Conservation (phyloP, 805 yeast species). For the Starmerella asiatica region DNA sequence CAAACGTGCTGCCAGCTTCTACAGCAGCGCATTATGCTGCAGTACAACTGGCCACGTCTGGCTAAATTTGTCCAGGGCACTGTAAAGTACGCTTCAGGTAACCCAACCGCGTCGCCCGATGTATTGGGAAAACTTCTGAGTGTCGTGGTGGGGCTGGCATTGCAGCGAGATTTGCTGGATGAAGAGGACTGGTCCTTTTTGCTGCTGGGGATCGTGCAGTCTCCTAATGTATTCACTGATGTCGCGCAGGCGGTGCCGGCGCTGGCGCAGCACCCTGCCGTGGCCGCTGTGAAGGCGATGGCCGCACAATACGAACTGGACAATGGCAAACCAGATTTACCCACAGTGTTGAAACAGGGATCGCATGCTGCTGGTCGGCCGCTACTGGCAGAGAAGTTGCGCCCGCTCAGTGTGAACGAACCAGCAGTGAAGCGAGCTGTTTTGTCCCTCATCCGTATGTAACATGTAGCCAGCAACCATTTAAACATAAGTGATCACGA, state of each 20-base stretch:
- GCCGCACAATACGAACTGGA: constrained; percentile 19
- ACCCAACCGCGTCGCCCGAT: constrained; percentile 6
- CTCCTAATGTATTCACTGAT: constrained; percentile 20
- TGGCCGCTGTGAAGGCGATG: constrained; percentile 20
- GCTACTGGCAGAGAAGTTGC: constrained; percentile 7
- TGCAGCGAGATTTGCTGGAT: constrained; percentile 26
- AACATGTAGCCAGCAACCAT: too few relatives aligned
- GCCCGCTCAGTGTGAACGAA: constrained; percentile 9
- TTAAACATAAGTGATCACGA: too few relatives aligned
- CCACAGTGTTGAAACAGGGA: constrained; percentile 17
- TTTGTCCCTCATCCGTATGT: too few relatives aligned
- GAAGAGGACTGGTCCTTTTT: constrained; percentile 25
- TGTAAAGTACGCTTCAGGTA: constrained; percentile 3
- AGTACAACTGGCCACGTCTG: constrained; percentile 30
- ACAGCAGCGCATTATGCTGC: constrained; percentile 5
- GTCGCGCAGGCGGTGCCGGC: constrained; percentile 15
- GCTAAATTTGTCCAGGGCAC: constrained; percentile 27
- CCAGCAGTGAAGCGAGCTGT: not conserved
- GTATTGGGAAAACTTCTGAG: constrained; percentile 16
- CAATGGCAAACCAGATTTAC: constrained; percentile 10
- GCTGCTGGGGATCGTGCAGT: constrained; percentile 24
- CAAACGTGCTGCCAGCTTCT: constrained; percentile 20
- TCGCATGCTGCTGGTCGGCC: constrained; percentile 9
- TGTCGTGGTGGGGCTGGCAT: constrained; percentile 23
- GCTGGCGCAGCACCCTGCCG: constrained; percentile 14